Conservation (phyloP, 225 moss, liverwort and hornwort species). For the Sphagnum tenellum region DNA sequence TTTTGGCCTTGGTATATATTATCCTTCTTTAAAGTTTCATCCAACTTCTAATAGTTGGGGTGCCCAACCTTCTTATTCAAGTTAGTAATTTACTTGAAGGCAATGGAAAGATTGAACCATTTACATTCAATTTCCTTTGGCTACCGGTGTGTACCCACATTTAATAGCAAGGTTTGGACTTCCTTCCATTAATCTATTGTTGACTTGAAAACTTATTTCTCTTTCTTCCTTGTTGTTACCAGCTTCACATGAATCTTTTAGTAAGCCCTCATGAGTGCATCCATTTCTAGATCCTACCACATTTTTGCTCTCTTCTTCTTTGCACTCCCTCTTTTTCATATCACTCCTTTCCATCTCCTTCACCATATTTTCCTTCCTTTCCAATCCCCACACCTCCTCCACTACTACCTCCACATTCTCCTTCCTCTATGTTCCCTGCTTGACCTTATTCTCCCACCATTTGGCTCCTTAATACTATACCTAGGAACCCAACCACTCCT, state of each 20-base stretch:
- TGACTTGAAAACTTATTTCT: conserved; percentile 59
- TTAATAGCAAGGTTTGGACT: conserved; percentile 35
- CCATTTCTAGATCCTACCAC: conserved; percentile 63
- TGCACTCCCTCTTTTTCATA: conserved; percentile 33
- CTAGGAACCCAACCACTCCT: no score
- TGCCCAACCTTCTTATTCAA: conserved; percentile 54
- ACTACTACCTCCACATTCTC: conserved; percentile 25
- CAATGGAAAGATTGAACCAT: conserved; percentile 57
- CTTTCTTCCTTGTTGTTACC: conserved; percentile 52
- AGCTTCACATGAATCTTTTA: conserved; percentile 60
- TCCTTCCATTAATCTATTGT: conserved; percentile 63
- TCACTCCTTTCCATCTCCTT: conserved; percentile 33
- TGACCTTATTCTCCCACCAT: no score
- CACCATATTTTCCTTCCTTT: conserved; percentile 38
- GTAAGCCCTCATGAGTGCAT: conserved; percentile 49
- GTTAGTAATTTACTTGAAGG: conserved; percentile 61
- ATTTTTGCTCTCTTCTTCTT: conserved; percentile 63
- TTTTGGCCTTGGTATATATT: conserved; percentile 62
- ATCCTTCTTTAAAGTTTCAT: conserved; percentile 51
- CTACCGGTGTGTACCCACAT: conserved; percentile 39
- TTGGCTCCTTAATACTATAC: no score
- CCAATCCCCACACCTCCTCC: conserved; percentile 24
- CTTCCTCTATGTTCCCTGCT: conserved; percentile 31
- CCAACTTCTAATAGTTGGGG: conserved; percentile 54
- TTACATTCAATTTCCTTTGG: conserved; percentile 61